A percentile compares a stretch with the other conserved stretches of the same genome.
phyloP scores from a whole-genome alignment of 2,329 filamentous ascomycete species.

The Colletotrichum australisinense region DNA sequence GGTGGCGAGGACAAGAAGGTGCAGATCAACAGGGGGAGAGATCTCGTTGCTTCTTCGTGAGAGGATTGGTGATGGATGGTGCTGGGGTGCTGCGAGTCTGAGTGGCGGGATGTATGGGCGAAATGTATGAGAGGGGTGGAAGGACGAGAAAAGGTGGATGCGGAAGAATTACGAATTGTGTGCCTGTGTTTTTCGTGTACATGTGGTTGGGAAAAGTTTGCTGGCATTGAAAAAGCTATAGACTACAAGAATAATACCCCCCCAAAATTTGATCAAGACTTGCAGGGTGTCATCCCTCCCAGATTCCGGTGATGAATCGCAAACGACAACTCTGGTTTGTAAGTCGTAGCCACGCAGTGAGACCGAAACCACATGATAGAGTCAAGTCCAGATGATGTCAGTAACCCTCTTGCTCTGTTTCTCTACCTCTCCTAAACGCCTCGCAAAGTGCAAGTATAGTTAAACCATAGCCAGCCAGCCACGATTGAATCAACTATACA shows the following conservation, averaged over 20 bases:
- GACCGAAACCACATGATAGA: background rate
- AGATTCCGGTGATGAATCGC: background rate
- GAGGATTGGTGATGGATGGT: background rate
- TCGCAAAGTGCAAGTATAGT: conserved; percentile 4
- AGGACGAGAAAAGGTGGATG: background rate
- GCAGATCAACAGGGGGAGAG: conserved; percentile 84
- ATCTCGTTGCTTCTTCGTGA: conserved; percentile 54
- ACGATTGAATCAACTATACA: background rate
- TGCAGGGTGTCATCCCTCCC: background rate
- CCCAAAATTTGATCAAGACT: conserved; percentile 5
- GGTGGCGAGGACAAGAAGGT: conserved; percentile 94
- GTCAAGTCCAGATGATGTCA: background rate
- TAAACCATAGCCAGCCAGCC: background rate
- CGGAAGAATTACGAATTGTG: background rate
- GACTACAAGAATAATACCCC: conserved; percentile 37
- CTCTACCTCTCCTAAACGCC: conserved; percentile 14
- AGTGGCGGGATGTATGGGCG: background rate
- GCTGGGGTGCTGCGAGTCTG: background rate
- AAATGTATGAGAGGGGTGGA: no score
- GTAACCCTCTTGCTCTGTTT: background rate
- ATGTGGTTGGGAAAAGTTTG: conserved; percentile 35
- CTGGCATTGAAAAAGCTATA: conserved; percentile 29
- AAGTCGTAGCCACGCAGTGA: background rate
- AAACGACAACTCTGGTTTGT: background rate
- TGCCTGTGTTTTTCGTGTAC: conserved; percentile 2